Evolutionary conservation across 495 filamentous ascomycete species (phyloP), one percentile per base, ranked within the genome.

Genomic region (Pyronema omphalodes): DNA sequence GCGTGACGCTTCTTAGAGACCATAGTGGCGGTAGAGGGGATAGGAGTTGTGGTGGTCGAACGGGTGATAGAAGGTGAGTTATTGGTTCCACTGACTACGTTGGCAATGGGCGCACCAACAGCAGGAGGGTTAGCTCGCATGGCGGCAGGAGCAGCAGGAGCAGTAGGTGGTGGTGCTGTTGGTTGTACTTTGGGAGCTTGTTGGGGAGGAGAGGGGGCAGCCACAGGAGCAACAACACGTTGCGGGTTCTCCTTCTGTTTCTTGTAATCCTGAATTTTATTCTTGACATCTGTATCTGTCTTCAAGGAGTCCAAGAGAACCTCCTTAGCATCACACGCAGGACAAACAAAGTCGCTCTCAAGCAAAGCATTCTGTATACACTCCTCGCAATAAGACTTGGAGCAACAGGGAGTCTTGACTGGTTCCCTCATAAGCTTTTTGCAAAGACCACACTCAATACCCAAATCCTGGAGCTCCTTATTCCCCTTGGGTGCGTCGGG

Each of bases 311-410:
- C 93, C 69, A 96, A 82, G 54, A 94, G 73, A 45, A 95, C 84
- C 55, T 85, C 87, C 59, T 93, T 87, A 43, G 78, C 84, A 66
- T 82, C 77, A 73, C 91, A 98, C 50, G 79, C 81, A 53, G 93
- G 93, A 67, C 91, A 98, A 63, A 84, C 74, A 72, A 98, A 86
- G 74, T 98, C 91, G 76, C 82, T 89, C 73, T 96, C 87, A 71
- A 94, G 87, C 71, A 98, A 80, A 62, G 86, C 82, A 78, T 88
- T 93, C 61, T 88, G 88, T 68, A 96, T 94, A 82, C 91, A 98
- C 61, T 96, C 87, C 77, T 87, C 84, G 78, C 91, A 98, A 76
- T 89, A 96, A 67, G 88, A 94, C 75, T 82, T 88, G 67, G 83
- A 77, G 74, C 91, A 98, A 74, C 91, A 98, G 56, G 91, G 93